phyloP scores from a whole-genome alignment of 495 filamentous ascomycete species.

The Neurospora intermedia region DNA sequence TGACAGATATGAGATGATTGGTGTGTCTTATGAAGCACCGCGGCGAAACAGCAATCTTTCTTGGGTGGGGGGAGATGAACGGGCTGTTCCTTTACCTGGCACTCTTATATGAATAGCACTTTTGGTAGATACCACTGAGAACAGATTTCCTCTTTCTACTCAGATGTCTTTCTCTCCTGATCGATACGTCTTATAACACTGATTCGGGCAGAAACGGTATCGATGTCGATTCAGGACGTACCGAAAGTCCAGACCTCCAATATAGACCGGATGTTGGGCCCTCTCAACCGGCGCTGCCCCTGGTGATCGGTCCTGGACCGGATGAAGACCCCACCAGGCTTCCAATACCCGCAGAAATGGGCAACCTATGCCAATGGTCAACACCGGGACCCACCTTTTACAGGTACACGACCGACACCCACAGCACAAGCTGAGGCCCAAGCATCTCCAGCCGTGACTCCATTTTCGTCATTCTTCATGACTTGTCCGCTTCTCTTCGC shows the following conservation, averaged over 20 bases:
- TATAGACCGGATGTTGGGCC: not conserved
- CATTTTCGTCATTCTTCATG: not conserved
- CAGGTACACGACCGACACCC: not conserved
- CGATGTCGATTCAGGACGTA: not conserved
- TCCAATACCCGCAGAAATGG: not conserved
- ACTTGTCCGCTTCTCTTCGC: not conserved
- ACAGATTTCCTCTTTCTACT: not conserved
- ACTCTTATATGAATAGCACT: not conserved
- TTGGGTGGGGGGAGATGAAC: not conserved
- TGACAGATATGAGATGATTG: not conserved
- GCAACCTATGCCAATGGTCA: not conserved
- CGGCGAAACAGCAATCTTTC: not conserved
- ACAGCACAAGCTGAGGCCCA: not conserved
- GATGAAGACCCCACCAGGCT: not conserved
- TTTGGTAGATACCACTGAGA: not conserved
- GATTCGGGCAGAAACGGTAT: not conserved
- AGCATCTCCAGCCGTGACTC: not conserved
- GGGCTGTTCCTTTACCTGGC: not conserved
- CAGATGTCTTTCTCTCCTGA: not conserved
- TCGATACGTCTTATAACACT: not conserved
- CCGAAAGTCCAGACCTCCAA: not conserved
- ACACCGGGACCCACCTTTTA: not conserved
- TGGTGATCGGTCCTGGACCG: not conserved
- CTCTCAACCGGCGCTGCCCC: not conserved
- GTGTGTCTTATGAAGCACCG: not conserved